Evolutionary conservation across 2,329 filamentous ascomycete genomes (phyloP).

Genomic region (Botrytis medusae): DNA sequence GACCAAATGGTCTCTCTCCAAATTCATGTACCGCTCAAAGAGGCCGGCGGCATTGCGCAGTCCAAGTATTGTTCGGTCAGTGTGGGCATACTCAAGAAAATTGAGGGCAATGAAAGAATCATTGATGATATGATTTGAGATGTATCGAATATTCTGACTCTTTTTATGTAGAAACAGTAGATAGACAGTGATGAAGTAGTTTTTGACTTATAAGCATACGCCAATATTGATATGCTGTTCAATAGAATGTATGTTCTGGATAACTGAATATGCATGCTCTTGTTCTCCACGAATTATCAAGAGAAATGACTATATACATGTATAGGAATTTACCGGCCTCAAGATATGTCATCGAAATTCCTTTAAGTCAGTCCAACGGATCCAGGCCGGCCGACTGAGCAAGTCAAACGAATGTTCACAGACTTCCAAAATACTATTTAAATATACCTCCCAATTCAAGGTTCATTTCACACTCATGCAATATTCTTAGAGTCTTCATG

Average conservation of each 20-base stretch:
- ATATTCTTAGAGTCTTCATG: not conserved
- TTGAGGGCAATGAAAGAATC: not conserved
- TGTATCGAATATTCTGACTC: not conserved
- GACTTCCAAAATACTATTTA: not conserved
- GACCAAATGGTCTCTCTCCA: not conserved
- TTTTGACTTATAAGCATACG: not conserved
- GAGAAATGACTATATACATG: not conserved
- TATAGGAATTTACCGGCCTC: not conserved
- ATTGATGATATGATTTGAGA: not conserved
- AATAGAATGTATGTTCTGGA: not conserved
- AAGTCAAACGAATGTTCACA: not conserved
- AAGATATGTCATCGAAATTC: not conserved
- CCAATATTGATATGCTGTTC: not conserved
- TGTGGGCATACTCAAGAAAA: not conserved
- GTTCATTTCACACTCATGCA: not conserved
- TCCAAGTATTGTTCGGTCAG: not conserved
- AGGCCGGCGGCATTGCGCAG: not conserved
- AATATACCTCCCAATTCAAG: not conserved
- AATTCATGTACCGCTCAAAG: not conserved
- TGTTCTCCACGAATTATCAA: not conserved
- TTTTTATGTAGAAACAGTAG: not conserved
- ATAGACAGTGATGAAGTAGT: not conserved
- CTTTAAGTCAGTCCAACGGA: not conserved
- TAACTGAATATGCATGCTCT: not conserved
- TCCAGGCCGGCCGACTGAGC: not conserved